Evolutionary conservation across 345 rosid species (phyloP).

Genomic region (Salix exigua): DNA sequence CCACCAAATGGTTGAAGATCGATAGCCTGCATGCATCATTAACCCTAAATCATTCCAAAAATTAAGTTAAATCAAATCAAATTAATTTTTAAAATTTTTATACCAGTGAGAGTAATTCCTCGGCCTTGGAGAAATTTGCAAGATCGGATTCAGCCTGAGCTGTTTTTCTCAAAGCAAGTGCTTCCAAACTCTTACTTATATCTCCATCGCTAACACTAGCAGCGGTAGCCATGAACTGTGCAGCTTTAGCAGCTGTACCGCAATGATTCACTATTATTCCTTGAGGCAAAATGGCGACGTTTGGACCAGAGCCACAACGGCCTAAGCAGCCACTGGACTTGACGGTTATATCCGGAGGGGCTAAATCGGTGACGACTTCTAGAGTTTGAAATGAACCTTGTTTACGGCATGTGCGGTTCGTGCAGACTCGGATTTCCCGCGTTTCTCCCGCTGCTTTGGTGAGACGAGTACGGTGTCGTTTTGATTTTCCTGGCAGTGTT

Average conservation of each 20-base stretch:
- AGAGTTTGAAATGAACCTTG: conserved; percentile 76
- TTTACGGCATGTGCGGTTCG: conserved; percentile 43
- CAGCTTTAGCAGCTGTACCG: conserved; percentile 64
- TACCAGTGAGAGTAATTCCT: conserved; percentile 57
- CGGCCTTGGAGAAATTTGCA: conserved; percentile 51
- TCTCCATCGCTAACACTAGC: conserved; percentile 25
- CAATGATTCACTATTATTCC: conserved; percentile 62
- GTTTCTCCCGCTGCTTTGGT: not conserved
- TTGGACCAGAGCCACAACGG: conserved; percentile 87
- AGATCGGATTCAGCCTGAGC: conserved; percentile 48
- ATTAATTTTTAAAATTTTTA: too few relatives aligned
- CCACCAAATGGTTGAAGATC: conserved; percentile 69
- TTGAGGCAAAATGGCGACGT: conserved; percentile 63
- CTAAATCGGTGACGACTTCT: conserved; percentile 50
- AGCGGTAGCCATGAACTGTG: conserved; percentile 40
- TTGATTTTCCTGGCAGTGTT: too few relatives aligned
- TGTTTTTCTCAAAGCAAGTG: conserved; percentile 60
- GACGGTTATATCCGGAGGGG: conserved; percentile 61
- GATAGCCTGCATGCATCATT: conserved; percentile 48
- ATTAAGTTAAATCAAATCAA: too few relatives aligned
- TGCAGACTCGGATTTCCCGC: conserved; percentile 23
- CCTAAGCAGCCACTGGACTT: conserved; percentile 71
- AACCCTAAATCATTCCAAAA: not conserved
- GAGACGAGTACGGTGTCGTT: too few relatives aligned
- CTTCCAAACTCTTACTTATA: conserved; percentile 38